Evolutionary conservation across 2,329 filamentous ascomycete genomes (phyloP), one percentile per base, ranked within the genome.

Genomic region (Lecanosticta acicola): DNA sequence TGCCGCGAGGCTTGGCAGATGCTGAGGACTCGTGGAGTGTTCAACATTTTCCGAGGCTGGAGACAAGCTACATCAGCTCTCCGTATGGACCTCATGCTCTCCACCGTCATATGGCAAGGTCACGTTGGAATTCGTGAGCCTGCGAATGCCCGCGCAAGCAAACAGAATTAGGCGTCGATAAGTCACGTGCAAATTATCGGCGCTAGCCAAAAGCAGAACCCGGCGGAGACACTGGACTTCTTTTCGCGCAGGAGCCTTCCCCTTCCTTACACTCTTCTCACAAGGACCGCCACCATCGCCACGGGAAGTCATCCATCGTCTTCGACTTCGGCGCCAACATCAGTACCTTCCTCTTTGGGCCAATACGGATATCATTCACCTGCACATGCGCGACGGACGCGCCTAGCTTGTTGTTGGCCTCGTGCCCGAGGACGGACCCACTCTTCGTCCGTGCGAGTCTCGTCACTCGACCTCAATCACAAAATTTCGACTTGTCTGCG

Each of bases 371-470:
- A 16, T 21, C 43, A 34, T 45, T 39, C 35, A 39, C 36, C 19
- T 43, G 24, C 43, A 45, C 43, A 45, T 45, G 43, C 36, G 36
- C 34, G 36, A 24, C 29, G 43, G n/a, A 17, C 43, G 36, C 35
- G 41, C 41, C 24, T 29, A 20, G 34, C 40, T 29, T 11, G 24
- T 29, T 29, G 7, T 7, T 11, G 24, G 24, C 24, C 11, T 29
- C 24, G 24, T 29, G 24, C 24, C 24, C 24, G 24, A 7, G 24
- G 36, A 18, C 20, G 24, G 36, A 18, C 20, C 32, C 41, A 43
- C 36, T 11, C 29, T 35, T 33, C n/a, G 43, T 45, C 26, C 19
- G 36, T 26, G 35, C 43, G 34, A 5, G 32, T 34, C 18, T 43
- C 17, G 41, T 34, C 34, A 37, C 21, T 44, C 41, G 34, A 35